Evolutionary conservation across 2,329 filamentous ascomycete genomes (phyloP).

Genomic region (Colletotrichum musae): DNA sequence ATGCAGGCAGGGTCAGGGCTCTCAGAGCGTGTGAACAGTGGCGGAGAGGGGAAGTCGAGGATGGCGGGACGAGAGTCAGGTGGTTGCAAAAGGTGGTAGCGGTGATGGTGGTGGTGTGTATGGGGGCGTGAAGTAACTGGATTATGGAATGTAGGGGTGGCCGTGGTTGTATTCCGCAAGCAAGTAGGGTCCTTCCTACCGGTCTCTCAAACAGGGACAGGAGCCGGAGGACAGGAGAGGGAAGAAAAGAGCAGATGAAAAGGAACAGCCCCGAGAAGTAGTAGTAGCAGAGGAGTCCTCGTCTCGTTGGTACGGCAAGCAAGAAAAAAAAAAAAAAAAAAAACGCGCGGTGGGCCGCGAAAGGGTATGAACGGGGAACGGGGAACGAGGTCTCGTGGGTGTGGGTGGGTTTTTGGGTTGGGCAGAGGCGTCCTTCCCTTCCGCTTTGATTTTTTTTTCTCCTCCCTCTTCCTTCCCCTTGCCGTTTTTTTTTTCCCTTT

Average conservation of each 20-base stretch:
- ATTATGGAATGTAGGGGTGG: slow-evolving; percentile 40
- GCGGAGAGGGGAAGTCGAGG: slow-evolving; percentile 37
- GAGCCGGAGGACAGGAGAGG: slow-evolving; percentile 43
- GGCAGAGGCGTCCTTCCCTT: slow-evolving; percentile 39
- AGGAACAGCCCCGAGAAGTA: slow-evolving; percentile 35
- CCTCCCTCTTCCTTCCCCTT: not conserved
- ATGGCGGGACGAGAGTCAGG: slow-evolving; percentile 34
- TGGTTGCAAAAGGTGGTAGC: slow-evolving; percentile 32
- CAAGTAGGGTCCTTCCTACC: slow-evolving; percentile 42
- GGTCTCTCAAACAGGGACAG: slow-evolving; percentile 38
- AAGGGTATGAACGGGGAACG: slow-evolving; percentile 19
- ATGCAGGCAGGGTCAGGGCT: slow-evolving; percentile 39
- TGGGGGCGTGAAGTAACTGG: slow-evolving; percentile 24
- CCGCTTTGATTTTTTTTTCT: slow-evolving; percentile 10
- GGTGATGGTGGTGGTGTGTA: slow-evolving; percentile 32
- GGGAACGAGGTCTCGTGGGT: slow-evolving; percentile 35
- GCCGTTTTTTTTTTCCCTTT: not conserved
- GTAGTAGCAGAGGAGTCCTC: no score
- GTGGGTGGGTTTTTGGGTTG: slow-evolving; percentile 42
- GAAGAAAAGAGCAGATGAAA: slow-evolving; percentile 33
- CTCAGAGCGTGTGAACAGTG: slow-evolving; percentile 24
- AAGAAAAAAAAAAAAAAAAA: slow-evolving; percentile 2
- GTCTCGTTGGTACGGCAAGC: slow-evolving; percentile 1
- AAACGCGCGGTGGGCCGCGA: slow-evolving; percentile 37
- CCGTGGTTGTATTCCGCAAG: slow-evolving; percentile 40